Evolutionary conservation across 352 stramenopile species (phyloP), one percentile per base, ranked within the genome.

Genomic region (Phytophthora boehmeriae): DNA sequence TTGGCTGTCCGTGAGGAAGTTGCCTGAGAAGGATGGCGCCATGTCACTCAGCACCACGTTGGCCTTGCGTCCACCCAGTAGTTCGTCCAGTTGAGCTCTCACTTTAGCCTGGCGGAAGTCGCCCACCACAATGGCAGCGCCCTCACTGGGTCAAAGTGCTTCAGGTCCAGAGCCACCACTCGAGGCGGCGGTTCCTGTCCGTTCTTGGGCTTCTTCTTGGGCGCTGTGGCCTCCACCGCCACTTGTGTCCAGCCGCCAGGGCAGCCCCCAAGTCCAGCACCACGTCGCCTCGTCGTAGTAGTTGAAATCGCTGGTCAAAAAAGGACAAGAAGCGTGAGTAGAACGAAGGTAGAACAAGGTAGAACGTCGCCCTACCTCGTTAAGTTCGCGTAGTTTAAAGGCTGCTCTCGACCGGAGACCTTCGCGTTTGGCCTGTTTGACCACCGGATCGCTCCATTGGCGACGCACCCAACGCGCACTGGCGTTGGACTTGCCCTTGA

Each of bases 1-100:
- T 47, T 95, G 79, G 39, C 83, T 84, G 71, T 96, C 88, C 4
- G 73, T 76, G 42, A 92, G 71, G 54, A 86, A 85, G 42, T 82
- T 88, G 42, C 88, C 88, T 4, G 82, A 86, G 69, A 95, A 95
- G 36, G 81, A 84, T 38, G 88, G 86, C 43, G 88, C 88, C 88
- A 96, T 96, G 75, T 96, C 88, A 57, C 88, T 96, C 22, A 96
- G 76, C 48, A 96, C 83, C 20, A 95, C 86, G 63, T 93, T 82
- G 8, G 61, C 88, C 25, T 78, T 66, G 34, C 79, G 75, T 2
- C 70, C 70, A 22, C 41, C 56, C 20, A 95, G 63, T 13, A 79
- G 66, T 20, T 68, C 59, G 35, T 73, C 71, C 48, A 96, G 82
- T 63, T 92, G 57, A 16, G 58, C 59, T 43, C 83, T 75, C 43